A percentile compares a stretch with the other conserved stretches of the same genome.
phyloP scores from a whole-genome alignment of 2,329 filamentous ascomycete genomes.

The Diaporthe citriasiana region DNA sequence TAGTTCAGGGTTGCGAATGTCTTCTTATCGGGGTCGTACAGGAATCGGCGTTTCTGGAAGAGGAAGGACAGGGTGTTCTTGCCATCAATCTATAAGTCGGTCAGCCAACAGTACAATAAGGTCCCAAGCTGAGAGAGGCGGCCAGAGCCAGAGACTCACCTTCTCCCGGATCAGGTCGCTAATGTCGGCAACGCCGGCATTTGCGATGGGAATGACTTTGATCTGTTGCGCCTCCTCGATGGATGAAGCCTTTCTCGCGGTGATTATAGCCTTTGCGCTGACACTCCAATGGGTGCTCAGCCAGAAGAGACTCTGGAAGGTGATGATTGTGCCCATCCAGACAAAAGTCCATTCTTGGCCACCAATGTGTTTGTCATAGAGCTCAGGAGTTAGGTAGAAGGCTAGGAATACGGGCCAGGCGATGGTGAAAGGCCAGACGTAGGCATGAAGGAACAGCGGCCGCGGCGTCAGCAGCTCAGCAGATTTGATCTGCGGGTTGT shows the following conservation, averaged over 20 bases:
- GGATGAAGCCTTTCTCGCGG: slow-evolving; percentile 76
- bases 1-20: slow-evolving; percentile 88
- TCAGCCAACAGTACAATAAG: slow-evolving; percentile 31
- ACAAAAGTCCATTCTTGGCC: slow-evolving; percentile 99
- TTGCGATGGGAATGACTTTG: slow-evolving; percentile 91
- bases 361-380: slow-evolving; percentile 91
- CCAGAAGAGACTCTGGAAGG: slow-evolving; percentile 90
- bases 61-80: slow-evolving; percentile 88
- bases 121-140: slow-evolving; percentile 4
- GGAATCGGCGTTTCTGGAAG: slow-evolving; percentile 97
- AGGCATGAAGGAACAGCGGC: slow-evolving; percentile 84
- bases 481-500: slow-evolving; percentile 89
- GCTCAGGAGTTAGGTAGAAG: slow-evolving; percentile 84
- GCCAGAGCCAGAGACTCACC: slow-evolving; percentile 54
- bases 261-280: slow-evolving; percentile 85
- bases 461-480: slow-evolving; percentile 91
- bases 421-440: slow-evolving; percentile 93
- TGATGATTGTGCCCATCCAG: slow-evolving; percentile 90
- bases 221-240: slow-evolving; percentile 85
- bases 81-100: slow-evolving; percentile 70
- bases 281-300: slow-evolving; percentile 98
- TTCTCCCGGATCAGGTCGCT: slow-evolving; percentile 84
- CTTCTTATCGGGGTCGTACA: slow-evolving; percentile 80
- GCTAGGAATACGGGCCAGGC: slow-evolving; percentile 93
- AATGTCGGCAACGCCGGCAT: slow-evolving; percentile 91